Evolutionary conservation across 1,139 yeast genomes (phyloP), one percentile per base, ranked within the genome.

Genomic region (Taphrina communis): DNA sequence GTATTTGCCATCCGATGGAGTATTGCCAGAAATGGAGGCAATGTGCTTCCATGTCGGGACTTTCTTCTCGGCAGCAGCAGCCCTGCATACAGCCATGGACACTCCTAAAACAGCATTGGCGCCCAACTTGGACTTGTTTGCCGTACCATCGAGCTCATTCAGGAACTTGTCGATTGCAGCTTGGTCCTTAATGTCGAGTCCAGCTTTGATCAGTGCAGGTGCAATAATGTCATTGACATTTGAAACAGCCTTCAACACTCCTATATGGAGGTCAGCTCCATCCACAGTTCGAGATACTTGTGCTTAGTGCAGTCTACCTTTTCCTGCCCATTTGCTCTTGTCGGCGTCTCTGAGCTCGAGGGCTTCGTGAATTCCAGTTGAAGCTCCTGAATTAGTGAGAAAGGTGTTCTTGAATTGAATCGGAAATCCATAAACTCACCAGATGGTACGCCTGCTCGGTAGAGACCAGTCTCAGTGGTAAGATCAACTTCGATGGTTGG

Each of bases 51-150:
- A 92, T 78, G 91, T 86, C 80, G 97, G 96, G 72, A 90, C 88
- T 48, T 36, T 73, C 85, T 89, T 89, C 82, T 86, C 90, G 75
- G 95, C 96, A 73, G 97, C 97, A 80, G 91, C 97, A 73, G 97
- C 97, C 82, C 90, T 89, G 78, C 96, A 93, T 78, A 84, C 92
- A 78, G 96, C 95, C 78, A 92, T 84, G 73, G 97, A 91, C 76
- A 92, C 96, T 84, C 97, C 97, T 76, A 92, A 87, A 79, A 92
- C 87, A 78, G 97, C 97, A 81, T 92, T 92, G 76, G 97, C 97
- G 82, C 97, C 97, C 77, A 90, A 85, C 85, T 90, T 90, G 79
- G 90, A 73, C 86, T 92, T 92, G 90, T 92, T 92, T 78, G 91
- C 87, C 75, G 97, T 91, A 81, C 97, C 97, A 80, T 92, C 97